phyloP scores from a whole-genome alignment of 768 basidiomycete species.

The Tremella yokohamensis region DNA sequence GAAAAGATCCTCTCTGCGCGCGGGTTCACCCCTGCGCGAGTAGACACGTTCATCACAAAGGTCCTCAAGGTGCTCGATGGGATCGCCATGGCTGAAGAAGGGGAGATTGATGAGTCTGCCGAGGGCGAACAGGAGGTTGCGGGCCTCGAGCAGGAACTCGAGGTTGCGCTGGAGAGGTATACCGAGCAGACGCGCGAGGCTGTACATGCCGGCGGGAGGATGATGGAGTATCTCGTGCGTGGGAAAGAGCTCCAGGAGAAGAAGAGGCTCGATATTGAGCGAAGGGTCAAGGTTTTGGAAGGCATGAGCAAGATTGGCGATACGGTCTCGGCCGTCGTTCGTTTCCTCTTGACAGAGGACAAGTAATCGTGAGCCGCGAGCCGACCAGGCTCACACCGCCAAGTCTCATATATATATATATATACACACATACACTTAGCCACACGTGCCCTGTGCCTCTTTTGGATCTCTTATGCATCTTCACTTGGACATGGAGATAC shows the following conservation, averaged over 20 bases:
- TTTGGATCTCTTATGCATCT: too few relatives aligned
- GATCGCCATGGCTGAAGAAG: constrained; percentile 40
- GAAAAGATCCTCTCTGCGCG: constrained; percentile 24
- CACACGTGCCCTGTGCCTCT: too few relatives aligned
- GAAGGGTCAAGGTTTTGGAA: constrained; percentile 43
- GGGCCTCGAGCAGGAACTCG: constrained; percentile 24
- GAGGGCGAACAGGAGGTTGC: constrained; percentile 8
- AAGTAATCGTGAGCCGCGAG: background rate
- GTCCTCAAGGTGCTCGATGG: constrained; percentile 44
- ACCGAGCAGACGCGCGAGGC: constrained; percentile 39
- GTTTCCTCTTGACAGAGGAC: constrained; percentile 41
- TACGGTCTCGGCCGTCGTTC: constrained; percentile 37
- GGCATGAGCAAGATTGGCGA: constrained; percentile 45
- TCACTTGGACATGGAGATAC: too few relatives aligned
- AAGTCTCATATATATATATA: too few relatives aligned
- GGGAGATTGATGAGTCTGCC: background rate
- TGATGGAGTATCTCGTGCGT: constrained; percentile 37
- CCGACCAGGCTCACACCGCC: background rate
- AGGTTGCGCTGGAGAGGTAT: constrained; percentile 18
- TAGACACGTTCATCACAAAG: constrained; percentile 42
- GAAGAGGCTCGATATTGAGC: constrained; percentile 38
- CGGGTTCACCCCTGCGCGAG: constrained; percentile 29
- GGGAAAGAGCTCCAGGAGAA: constrained; percentile 41
- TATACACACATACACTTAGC: too few relatives aligned
- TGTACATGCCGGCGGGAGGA: constrained; percentile 19